These are phyloP conservation scores for Fraxinus nigra DNA, from an alignment of 305 asterid genomes.

Conservation along the genomic window DNA sequence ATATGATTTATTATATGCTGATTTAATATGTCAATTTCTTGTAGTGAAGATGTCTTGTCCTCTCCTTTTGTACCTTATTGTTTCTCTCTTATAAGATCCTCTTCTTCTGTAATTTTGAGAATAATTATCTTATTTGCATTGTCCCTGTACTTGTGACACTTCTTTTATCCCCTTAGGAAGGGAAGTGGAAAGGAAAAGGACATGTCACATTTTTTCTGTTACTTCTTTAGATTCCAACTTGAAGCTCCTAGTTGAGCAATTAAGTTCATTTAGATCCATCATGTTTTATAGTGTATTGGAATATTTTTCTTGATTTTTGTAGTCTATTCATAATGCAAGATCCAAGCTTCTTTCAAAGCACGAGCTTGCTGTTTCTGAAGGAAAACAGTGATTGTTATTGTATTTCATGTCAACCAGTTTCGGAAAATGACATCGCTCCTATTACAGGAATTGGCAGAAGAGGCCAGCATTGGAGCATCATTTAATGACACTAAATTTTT, in stretches of 20 bases:
- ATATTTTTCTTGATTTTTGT: not conserved
- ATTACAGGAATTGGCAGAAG: constrained; percentile 64
- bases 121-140: not conserved
- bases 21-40: not conserved
- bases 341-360: not conserved
- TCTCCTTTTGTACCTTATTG: not conserved
- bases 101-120: not conserved
- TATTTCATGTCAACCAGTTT: constrained; percentile 7
- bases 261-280: not conserved
- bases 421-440: constrained; percentile 21
- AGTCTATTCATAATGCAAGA: not conserved
- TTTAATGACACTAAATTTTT: constrained; percentile 51
- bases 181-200: not conserved
- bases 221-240: not conserved
- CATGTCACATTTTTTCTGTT: not conserved
- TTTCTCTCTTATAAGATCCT: not conserved
- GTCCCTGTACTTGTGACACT: not conserved
- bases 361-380: not conserved
- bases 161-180: not conserved
- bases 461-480: constrained; percentile 44
- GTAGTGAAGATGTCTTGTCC: not conserved
- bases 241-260: not conserved
- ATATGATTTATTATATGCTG: not conserved
- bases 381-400: not conserved
- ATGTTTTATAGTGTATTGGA: not conserved